Evolutionary conservation across 257 asterid species (phyloP).

Genomic region (Fraxinus quadrangulata): DNA sequence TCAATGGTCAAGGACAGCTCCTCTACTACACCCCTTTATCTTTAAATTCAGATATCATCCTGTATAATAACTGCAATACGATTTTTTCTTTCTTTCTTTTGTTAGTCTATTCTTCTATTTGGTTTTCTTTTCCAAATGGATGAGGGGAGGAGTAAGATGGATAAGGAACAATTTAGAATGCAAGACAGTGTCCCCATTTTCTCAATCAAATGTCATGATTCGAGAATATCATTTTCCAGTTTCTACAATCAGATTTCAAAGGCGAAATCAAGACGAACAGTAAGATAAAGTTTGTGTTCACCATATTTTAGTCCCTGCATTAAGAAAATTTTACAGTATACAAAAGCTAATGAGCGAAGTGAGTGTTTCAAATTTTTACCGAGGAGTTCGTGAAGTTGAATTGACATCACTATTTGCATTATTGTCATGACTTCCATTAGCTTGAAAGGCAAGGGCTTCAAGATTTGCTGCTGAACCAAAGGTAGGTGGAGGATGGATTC

Average conservation of each 20-base stretch:
- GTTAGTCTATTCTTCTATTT: background rate
- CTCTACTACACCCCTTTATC: background rate
- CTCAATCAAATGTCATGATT: background rate
- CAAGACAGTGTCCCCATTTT: background rate
- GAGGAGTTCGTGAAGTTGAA: slow-evolving; percentile 35
- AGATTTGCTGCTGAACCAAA: slow-evolving; percentile 55
- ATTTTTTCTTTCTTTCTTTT: background rate
- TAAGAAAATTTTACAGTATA: background rate
- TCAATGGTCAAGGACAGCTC: background rate
- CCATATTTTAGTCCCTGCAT: background rate
- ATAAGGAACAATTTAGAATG: background rate
- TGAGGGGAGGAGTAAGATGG: background rate
- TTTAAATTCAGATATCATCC: background rate
- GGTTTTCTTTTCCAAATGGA: background rate
- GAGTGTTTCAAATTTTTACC: slow-evolving; percentile 29
- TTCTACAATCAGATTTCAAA: background rate
- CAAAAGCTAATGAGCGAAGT: background rate
- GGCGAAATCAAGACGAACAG: background rate
- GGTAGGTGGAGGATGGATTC: slow-evolving; percentile 56
- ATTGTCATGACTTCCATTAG: slow-evolving; percentile 25
- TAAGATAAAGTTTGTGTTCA: background rate
- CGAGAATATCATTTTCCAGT: background rate
- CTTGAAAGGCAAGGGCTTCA: slow-evolving; percentile 41
- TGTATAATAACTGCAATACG: background rate
- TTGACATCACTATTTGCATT: slow-evolving; percentile 33